These are phyloP conservation scores for Alternaria triticina DNA, from an alignment of 2,329 filamentous ascomycete genomes.

Conservation along the genomic window DNA sequence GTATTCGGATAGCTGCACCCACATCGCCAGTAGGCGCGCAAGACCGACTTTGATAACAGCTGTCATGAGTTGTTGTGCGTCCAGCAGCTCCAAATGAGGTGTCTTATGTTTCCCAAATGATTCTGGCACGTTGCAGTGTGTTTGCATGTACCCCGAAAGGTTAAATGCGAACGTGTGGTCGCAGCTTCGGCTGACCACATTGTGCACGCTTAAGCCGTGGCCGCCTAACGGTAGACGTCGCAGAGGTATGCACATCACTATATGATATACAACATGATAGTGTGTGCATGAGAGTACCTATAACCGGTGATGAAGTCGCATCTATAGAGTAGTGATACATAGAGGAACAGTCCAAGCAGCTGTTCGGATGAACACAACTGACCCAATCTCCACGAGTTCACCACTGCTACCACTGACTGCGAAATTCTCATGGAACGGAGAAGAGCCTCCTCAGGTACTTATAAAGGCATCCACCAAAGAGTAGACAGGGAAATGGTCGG, in stretches of 20 bases:
- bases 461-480: neutral
- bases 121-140: neutral
- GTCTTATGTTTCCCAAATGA: neutral
- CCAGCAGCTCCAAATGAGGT: neutral
- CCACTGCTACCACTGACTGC: neutral
- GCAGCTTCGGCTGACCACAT: neutral
- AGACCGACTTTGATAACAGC: neutral
- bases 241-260: neutral
- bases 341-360: neutral
- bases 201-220: neutral
- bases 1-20: conserved; percentile 1
- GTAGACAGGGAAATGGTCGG: conserved; percentile 4
- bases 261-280: neutral
- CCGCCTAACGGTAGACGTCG: neutral
- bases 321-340: neutral
- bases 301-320: neutral
- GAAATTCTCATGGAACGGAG: neutral
- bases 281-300: neutral
- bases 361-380: neutral
- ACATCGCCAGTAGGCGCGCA: neutral
- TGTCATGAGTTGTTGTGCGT: conserved; percentile 3
- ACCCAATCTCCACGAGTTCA: neutral
- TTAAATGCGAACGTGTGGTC: neutral
- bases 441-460: neutral
- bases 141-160: neutral